Base-by-base conservation (phyloP, 768 basidiomycete genomes). In the Trametes meyenii region DNA sequence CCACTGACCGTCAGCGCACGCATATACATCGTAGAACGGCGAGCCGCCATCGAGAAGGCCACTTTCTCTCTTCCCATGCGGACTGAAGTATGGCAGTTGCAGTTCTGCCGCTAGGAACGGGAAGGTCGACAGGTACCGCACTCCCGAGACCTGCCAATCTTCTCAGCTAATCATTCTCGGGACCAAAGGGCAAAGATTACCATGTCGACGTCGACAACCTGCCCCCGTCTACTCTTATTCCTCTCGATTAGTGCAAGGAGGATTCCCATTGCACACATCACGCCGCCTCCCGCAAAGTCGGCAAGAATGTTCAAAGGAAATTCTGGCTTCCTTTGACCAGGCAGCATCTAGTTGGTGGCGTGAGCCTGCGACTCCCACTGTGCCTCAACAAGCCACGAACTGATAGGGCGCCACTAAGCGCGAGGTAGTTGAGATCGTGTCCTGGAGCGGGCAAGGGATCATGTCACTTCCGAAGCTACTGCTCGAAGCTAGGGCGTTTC, bases 351-450 rank as follows among this genome's bases (percentile, higher is more conserved):
- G 21, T 13, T 44, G 11, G 8, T 10, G n/a, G 19, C 40, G 50
- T 33, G 12, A 23, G 21, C 12, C 26, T 13, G 6, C 1, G 2
- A 2, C 16, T 19, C 2, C 11, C 17, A 33, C 3, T 36, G 11
- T 24, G 5, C 21, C 8, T 33, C 3, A 23, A 33, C 12, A 21
- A 38, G 3, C 13, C 52, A 63, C 78, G 33, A 65, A 90, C 89
- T 10, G 89, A 83, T 10, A 93, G 74, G 3, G 88, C 79, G 0
- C 92, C 92, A 60, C 88, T 91, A 36, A 90, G 77, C 16, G 92
- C 91, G 13, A 92, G 80, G 70, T 92, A 94, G 71, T 93, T 94
- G 58, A 94, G 82, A 69, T 94, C 92, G 69, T 94, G 92, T 17
- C 92, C 92, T 86, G 45, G 46, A 12, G 16, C 4, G 55, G 29